Base-by-base conservation (phyloP, 2,329 filamentous ascomycete genomes). In the Teratosphaeria nubilosa region DNA sequence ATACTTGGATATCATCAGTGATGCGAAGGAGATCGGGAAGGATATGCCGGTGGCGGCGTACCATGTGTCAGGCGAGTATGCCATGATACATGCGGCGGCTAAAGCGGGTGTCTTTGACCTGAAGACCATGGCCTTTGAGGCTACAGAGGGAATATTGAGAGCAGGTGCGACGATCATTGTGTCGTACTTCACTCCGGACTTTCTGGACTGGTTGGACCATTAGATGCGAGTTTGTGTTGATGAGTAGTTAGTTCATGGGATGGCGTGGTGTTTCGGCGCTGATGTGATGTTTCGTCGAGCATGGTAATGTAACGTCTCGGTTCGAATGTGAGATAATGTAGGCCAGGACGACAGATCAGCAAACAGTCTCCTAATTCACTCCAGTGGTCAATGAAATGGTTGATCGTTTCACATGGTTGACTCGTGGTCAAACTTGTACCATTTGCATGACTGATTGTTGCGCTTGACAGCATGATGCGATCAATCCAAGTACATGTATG, bases 41-140 rank as follows among this genome's bases (percentile, higher is more conserved):
- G 91, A 97, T 73, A 81, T 97, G 73, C 94, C 94, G 1, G 82
- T 99, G 37, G 92, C 94, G 1, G 92, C 94, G 24, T 99, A 99
- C 74, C 94, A 99, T 73, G 94, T 99, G 59, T 94, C 88, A 68
- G 94, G 94, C 65, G 94, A 99, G 77, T 99, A 87, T 71, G 91
- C 94, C 63, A 97, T 97, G 94, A 94, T 99, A 56, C 90, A 96
- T 70, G 94, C 94, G 0, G 94, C 83, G 22, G 94, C 94, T 54
- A 95, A 96, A 73, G 92, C 94, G 1, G 94, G 94, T 4, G 94
- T 99, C 2, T 99, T 97, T 70, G 92, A 96, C 72, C 78, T 97
- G 70, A 94, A 92, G 77, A 79, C 86, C 3, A 96, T 96, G 89
- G 94, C 90, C 0, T 91, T 96, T 66, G 94, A 99, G 78, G 87